These are phyloP conservation scores for Microcera coccophila DNA, from an alignment of 2,329 filamentous ascomycete species.

Conservation along the genomic window DNA sequence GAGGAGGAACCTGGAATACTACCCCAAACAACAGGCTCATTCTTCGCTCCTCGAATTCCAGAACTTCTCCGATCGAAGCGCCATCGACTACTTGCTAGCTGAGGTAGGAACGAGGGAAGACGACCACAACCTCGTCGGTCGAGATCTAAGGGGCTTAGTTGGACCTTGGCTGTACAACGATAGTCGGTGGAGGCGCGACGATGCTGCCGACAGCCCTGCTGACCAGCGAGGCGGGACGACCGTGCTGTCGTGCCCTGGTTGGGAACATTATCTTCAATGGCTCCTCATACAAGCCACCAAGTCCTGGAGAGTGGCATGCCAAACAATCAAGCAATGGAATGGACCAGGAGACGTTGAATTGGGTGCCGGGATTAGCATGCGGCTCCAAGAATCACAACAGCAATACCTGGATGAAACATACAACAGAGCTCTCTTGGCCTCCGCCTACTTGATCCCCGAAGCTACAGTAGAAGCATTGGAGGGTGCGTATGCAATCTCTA, in stretches of 20 bases:
- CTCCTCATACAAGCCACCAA: slow-evolving; percentile 55
- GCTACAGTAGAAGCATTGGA: slow-evolving; percentile 55
- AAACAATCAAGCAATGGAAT: slow-evolving; percentile 67
- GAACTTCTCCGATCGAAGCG: slow-evolving; percentile 53
- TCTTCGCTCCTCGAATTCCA: slow-evolving; percentile 62
- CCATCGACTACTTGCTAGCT: slow-evolving; percentile 59
- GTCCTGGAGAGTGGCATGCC: slow-evolving; percentile 60
- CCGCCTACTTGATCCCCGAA: slow-evolving; percentile 63
- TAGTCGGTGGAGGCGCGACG: slow-evolving; percentile 47
- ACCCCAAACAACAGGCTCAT: slow-evolving; percentile 47
- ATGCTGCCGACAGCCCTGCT: slow-evolving; percentile 5
- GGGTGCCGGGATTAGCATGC: slow-evolving; percentile 53
- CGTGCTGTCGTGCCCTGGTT: slow-evolving; percentile 51
- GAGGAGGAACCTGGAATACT: slow-evolving; percentile 66
- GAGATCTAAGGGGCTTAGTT: slow-evolving; percentile 65
- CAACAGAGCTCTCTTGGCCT: slow-evolving; percentile 63
- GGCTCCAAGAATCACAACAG: slow-evolving; percentile 58
- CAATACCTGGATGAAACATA: slow-evolving; percentile 60
- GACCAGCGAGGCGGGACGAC: slow-evolving; percentile 27
- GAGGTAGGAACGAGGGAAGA: slow-evolving; percentile 46
- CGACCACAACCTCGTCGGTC: slow-evolving; percentile 44
- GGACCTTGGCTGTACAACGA: slow-evolving; percentile 71
- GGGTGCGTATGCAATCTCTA: slow-evolving; percentile 57
- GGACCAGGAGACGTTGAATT: slow-evolving; percentile 68
- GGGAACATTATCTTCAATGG: slow-evolving; percentile 68